These are phyloP conservation scores for Dipteronia sinensis DNA, from an alignment of 345 rosid species.

Conservation along the genomic window DNA sequence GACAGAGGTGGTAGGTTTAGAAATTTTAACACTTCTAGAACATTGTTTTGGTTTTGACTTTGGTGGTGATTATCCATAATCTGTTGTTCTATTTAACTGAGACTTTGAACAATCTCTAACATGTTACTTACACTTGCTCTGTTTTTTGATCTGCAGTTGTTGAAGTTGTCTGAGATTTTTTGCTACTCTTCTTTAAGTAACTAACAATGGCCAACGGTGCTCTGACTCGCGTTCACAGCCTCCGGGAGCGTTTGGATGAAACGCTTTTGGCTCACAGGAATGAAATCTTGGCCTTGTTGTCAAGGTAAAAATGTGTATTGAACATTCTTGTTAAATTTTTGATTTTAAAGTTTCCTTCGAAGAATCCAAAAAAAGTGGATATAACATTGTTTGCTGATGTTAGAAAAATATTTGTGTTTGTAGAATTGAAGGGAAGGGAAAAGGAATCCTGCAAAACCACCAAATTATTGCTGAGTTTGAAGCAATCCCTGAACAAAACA, in stretches of 20 bases:
- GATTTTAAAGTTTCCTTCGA: neutral
- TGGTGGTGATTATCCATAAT: constrained; percentile 15
- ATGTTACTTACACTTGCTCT: neutral
- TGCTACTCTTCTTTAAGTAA: neutral
- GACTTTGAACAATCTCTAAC: neutral
- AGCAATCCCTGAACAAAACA: constrained; percentile 55
- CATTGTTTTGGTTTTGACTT: constrained; percentile 21
- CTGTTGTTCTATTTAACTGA: constrained; percentile 9
- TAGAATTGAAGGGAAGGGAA: constrained; percentile 76
- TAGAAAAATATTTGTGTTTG: constrained; percentile 10
- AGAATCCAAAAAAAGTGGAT: neutral
- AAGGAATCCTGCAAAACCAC: constrained; percentile 75
- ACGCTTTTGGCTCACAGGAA: constrained; percentile 69
- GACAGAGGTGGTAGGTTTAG: constrained; percentile 32
- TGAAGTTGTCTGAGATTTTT: neutral
- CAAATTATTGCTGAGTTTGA: constrained; percentile 78
- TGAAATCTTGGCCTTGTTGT: constrained; percentile 66
- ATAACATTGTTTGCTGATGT: neutral
- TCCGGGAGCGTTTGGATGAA: constrained; percentile 74
- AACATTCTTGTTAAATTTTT: neutral
- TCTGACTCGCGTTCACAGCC: constrained; percentile 66
- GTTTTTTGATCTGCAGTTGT: constrained; percentile 14
- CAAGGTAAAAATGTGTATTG: constrained; percentile 53
- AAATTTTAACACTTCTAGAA: constrained; percentile 30
- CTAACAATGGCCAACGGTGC: constrained; percentile 53